Evolutionary conservation across 306 rosid species (phyloP), one percentile per base, ranked within the genome.

Genomic region (Morella rubra): DNA sequence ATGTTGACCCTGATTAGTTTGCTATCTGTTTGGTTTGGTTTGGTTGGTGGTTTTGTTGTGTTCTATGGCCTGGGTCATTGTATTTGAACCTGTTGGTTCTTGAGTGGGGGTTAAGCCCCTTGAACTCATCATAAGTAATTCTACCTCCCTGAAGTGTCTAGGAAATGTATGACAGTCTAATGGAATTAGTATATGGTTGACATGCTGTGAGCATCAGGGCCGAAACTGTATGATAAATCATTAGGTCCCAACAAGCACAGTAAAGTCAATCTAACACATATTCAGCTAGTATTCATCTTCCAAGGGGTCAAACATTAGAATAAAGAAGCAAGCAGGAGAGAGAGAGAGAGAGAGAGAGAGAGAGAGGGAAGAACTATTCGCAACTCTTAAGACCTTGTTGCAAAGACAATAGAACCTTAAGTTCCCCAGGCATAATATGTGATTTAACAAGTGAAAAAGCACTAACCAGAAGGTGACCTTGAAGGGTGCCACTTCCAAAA

Each of bases 401-500:
- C 37, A 32, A 2, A 32, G 37, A 32, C 37, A 3, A 55, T 1
- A 27, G 6, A 44, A 7, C 13, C 41, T 3, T 2, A 37, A 32
- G 62, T 50, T 70, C 50, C 52, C 41, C 41, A 8, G 66, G 12
- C 19, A 19, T 0, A 54, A 75, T 66, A 70, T 24, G 42, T 60
- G 49, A 40, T 56, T 9, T 11, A 49, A 52, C 20, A 14, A 60
- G 67, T 44, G 71, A 20, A 80, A 56, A 77, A 41, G 68, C 9
- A 88, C 86, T 83, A 80, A 92, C 97, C 96, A 95, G 87, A 74
- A 95, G 83, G 90, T 95, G 98, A 69, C 98, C 97, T 68, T 84
- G 91, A 74, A 92, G 97, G 72, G 98, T 95, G 73, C 98, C 98
- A 20, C 98, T 84, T 74, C 97, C 96, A 77, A 90, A 95, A 44